Base-by-base conservation (phyloP, 352 stramenopile genomes). In the Globisporangium acanthophoron region DNA sequence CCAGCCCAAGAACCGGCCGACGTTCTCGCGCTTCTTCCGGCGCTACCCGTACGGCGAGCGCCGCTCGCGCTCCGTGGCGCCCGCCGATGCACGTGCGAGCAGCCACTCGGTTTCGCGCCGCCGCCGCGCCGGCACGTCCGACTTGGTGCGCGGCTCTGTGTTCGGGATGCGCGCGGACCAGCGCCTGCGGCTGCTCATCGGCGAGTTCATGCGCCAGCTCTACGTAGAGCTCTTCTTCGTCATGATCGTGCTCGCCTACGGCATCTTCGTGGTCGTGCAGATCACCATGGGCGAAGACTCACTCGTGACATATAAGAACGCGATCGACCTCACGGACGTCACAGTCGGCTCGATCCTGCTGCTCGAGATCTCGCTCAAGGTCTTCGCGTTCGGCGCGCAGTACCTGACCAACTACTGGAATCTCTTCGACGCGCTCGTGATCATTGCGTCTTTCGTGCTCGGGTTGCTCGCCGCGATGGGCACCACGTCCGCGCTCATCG, bases 211-310 rank as follows among this genome's bases (percentile, higher is more conserved):
- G 80, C 78, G 78, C 31, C 71, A 87, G 58, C 68, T 95, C 4
- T 86, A 85, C 62, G 86, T 95, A 27, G 82, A 95, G 64, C 60
- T 94, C 27, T 95, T 95, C 58, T 95, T 95, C 64, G 82, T 92
- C 40, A 89, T 92, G 69, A 90, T 94, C 64, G 80, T 95, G 54
- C 73, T 95, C 29, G 73, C 70, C 58, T 92, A 95, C 65, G 86
- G 86, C 31, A 69, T 87, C 40, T 93, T 95, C 49, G 86, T 94
- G 64, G 73, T 90, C 16, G 67, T 90, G 44, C 86, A 95, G 70
- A 85, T 95, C 51, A 80, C 80, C 0, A 80, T 95, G 71, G 76
- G 65, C 27, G 79, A 92, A 13, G 61, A 70, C 11, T 64, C 69
- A 29, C 67, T 90, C 49, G 24, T 53, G 13, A 67, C 67, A 12